Conservation (phyloP, 306 rosid species). For the Cucurbita pepo region DNA sequence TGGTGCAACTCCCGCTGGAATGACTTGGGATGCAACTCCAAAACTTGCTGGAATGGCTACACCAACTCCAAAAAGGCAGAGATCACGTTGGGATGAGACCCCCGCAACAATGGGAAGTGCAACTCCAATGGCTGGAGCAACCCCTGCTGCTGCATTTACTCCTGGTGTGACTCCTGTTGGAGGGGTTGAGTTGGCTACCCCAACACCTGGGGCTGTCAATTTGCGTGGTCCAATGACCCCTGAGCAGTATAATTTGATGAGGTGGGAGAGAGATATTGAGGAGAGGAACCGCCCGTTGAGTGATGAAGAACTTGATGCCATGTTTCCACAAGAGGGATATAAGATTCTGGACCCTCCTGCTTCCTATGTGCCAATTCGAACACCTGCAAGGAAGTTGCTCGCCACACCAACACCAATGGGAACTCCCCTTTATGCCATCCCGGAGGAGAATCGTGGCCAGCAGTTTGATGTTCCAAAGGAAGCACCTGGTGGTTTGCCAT, state of each 20-base stretch:
- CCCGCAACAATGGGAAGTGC: constrained; percentile 66
- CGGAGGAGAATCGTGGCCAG: constrained; percentile 70
- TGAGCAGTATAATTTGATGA: constrained; percentile 54
- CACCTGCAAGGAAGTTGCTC: constrained; percentile 61
- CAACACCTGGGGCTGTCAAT: constrained; percentile 45
- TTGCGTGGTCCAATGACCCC: constrained; percentile 51
- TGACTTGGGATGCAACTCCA: constrained; percentile 74
- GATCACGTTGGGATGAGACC: constrained; percentile 75
- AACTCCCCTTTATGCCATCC: constrained; percentile 53
- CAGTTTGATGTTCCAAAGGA: constrained; percentile 72
- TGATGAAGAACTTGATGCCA: constrained; percentile 60
- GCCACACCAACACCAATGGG: constrained; percentile 59
- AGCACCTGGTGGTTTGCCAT: constrained; percentile 54
- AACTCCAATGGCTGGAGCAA: constrained; percentile 46
- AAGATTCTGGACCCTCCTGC: constrained; percentile 60
- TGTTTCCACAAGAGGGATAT: constrained; percentile 69
- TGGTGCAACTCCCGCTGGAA: constrained; percentile 66
- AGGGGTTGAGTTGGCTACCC: constrained; percentile 52
- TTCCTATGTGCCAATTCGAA: constrained; percentile 50
- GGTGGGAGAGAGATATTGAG: constrained; percentile 76
- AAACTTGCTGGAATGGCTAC: constrained; percentile 59
- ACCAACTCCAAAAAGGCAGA: constrained; percentile 53
- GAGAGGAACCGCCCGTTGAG: constrained; percentile 63
- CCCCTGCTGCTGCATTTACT: constrained; percentile 54
- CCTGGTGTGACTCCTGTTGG: constrained; percentile 70